Evolutionary conservation across 2,329 filamentous ascomycete species (phyloP).

Genomic region (Cladophialophora chaetospira): DNA sequence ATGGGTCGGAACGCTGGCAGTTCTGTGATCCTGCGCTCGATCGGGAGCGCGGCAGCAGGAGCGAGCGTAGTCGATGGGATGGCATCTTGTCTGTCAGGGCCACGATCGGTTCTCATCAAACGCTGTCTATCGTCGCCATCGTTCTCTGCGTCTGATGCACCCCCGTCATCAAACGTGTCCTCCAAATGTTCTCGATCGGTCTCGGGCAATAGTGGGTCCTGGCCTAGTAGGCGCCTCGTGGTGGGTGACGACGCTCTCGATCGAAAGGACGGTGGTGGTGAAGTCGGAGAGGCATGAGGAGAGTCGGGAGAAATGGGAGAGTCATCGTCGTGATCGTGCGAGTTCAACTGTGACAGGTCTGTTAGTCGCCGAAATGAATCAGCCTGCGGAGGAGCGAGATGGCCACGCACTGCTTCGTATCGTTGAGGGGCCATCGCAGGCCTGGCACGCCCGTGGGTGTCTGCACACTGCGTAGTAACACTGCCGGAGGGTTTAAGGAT

Average conservation of each 20-base stretch:
- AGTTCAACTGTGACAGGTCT: slow-evolving; percentile 41
- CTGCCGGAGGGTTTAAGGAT: neutral
- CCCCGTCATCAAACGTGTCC: slow-evolving; percentile 87
- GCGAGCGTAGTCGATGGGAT: slow-evolving; percentile 6
- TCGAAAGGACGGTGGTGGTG: slow-evolving; percentile 75
- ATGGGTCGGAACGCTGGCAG: slow-evolving; percentile 52
- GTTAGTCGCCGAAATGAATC: slow-evolving; percentile 8
- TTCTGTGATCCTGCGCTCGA: slow-evolving; percentile 55
- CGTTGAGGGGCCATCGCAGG: slow-evolving; percentile 51
- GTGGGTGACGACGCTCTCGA: slow-evolving; percentile 74
- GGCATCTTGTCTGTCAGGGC: slow-evolving; percentile 20
- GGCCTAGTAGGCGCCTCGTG: slow-evolving; percentile 55
- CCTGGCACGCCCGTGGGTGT: slow-evolving; percentile 7
- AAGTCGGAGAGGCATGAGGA: slow-evolving; percentile 40
- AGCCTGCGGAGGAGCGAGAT: slow-evolving; percentile 7
- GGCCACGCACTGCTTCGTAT: slow-evolving; percentile 49
- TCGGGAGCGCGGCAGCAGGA: slow-evolving; percentile 24
- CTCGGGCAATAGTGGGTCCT: slow-evolving; percentile 54
- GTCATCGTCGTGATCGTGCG: slow-evolving; percentile 43
- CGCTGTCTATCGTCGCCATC: slow-evolving; percentile 84
- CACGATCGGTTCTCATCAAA: slow-evolving; percentile 70
- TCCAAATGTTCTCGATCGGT: slow-evolving; percentile 76
- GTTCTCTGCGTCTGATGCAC: slow-evolving; percentile 68
- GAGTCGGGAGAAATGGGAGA: slow-evolving; percentile 35
- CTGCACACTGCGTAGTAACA: neutral